phyloP scores from a whole-genome alignment of 208 protist species.

The Crithidia bombi region DNA sequence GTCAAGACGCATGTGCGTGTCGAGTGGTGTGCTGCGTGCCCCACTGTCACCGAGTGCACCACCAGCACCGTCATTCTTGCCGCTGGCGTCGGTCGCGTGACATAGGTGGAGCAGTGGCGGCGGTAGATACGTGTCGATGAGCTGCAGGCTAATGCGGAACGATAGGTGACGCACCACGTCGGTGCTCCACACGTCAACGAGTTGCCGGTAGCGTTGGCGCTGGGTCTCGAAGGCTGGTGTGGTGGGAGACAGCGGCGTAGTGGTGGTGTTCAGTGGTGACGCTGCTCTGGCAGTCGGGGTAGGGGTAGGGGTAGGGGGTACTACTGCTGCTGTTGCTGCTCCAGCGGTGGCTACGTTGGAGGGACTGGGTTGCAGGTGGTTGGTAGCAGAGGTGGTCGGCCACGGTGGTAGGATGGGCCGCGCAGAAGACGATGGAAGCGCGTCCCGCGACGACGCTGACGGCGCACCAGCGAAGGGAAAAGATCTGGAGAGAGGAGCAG shows the following conservation, averaged over 20 bases:
- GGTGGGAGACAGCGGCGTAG: background rate
- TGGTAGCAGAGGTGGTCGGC: too few species aligned
- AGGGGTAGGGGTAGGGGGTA: too few species aligned
- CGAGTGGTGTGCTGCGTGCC: background rate
- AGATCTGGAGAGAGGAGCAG: too few species aligned
- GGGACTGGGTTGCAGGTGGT: too few species aligned
- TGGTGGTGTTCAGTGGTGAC: background rate
- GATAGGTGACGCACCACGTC: constrained; percentile 36
- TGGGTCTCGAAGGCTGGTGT: background rate
- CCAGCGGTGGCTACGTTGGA: too few species aligned
- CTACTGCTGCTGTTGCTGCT: background rate
- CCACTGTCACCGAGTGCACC: background rate
- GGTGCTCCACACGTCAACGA: constrained; percentile 24
- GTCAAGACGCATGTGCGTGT: constrained; percentile 11
- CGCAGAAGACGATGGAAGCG: too few species aligned
- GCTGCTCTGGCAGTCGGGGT: background rate
- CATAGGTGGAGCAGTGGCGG: constrained; percentile 37
- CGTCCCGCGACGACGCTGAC: too few species aligned
- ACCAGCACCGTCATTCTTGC: constrained; percentile 9
- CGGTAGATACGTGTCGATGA: constrained; percentile 65
- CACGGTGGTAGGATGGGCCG: too few species aligned
- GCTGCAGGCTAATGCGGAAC: constrained; percentile 47
- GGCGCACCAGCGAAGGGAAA: too few species aligned
- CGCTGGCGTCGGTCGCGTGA: background rate
- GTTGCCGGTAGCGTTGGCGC: constrained; percentile 12